Conservation (phyloP, 2,329 filamentous ascomycete species). For the Huntiella omanensis region DNA sequence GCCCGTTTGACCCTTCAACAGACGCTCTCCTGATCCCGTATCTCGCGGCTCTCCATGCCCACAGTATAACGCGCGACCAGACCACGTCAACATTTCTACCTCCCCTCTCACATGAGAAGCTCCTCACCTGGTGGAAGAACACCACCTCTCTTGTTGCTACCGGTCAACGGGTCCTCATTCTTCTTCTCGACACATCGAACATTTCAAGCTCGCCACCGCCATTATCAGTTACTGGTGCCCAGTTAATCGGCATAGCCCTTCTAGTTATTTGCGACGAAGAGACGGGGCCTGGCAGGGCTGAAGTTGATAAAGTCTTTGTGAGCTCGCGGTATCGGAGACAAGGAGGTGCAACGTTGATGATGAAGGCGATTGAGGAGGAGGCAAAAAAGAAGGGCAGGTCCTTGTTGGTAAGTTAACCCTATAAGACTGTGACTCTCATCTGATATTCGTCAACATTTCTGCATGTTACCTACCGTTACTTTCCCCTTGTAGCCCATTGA, state of each 20-base stretch:
- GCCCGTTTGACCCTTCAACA: slow-evolving; percentile 24
- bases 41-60: slow-evolving; percentile 37
- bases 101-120: slow-evolving; percentile 36
- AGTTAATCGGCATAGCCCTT: slow-evolving; percentile 37
- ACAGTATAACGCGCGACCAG: slow-evolving; percentile 38
- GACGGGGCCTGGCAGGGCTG: slow-evolving; percentile 34
- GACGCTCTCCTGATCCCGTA: slow-evolving; percentile 35
- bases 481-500: background rate
- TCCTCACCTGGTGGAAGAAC: slow-evolving; percentile 38
- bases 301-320: slow-evolving; percentile 40
- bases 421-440: background rate
- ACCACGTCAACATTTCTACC: slow-evolving; percentile 39
- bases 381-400: slow-evolving; percentile 29
- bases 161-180: slow-evolving; percentile 31
- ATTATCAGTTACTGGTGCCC: slow-evolving; percentile 21
- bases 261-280: slow-evolving; percentile 31
- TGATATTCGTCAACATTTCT: background rate
- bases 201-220: slow-evolving; percentile 12
- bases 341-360: slow-evolving; percentile 32
- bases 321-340: slow-evolving; percentile 29
- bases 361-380: slow-evolving; percentile 35
- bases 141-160: slow-evolving; percentile 27
- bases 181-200: slow-evolving; percentile 24
- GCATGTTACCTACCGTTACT: background rate
- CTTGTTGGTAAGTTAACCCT: slow-evolving; percentile 28